Base-by-base conservation (phyloP, 2,329 filamentous ascomycete species). In the Mycogone perniciosa region DNA sequence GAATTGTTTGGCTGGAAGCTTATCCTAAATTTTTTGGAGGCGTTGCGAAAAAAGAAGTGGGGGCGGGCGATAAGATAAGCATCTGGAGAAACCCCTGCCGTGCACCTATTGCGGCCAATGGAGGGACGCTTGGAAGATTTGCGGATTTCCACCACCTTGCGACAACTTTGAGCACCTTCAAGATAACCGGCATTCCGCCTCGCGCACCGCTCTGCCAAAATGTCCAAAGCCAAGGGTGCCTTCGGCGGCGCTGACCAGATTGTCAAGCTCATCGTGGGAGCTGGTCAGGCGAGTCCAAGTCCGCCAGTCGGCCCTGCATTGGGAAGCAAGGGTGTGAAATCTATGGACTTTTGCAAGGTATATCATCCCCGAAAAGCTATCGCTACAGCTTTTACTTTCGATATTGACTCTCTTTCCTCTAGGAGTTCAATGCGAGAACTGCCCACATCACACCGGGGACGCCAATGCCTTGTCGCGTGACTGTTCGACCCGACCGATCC, bases 331-430 rank as follows among this genome's bases (percentile, higher is more conserved):
- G 93, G 93, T 77, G 88, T 99, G 56, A 99, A 99, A 77, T 95
- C 88, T 52, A 99, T 99, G 86, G 93, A 99, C 73, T 99, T 97
- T 70, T 97, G 93, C 83, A 97, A 97, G 80, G 92, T 95, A 54
- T 54, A 69, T 51, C 8, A 5, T 33, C 39, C n/a, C 13, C 20
- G 11, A 27, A 41, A 8, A 20, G 11, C 26, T 11, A n/a, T 10
- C 38, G 13, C 13, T 9, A 6, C 6, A 26, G 7, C 35, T 27
- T 7, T 2, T 35, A 10, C 20, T 45, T 20, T 34, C 34, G 3
- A 6, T 31, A 40, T 30, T 10, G 10, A 11, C 11, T 49, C 4
- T 29, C 7, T 38, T 27, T 9, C 27, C 4, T 4, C 8, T 60
- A 97, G 92, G 93, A 97, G 72, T 97, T 97, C 80, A 97, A 97